Evolutionary conservation across 78 protist genomes (phyloP), one percentile per base, ranked within the genome.

Genomic region (Dictyostelium firmibasis): DNA sequence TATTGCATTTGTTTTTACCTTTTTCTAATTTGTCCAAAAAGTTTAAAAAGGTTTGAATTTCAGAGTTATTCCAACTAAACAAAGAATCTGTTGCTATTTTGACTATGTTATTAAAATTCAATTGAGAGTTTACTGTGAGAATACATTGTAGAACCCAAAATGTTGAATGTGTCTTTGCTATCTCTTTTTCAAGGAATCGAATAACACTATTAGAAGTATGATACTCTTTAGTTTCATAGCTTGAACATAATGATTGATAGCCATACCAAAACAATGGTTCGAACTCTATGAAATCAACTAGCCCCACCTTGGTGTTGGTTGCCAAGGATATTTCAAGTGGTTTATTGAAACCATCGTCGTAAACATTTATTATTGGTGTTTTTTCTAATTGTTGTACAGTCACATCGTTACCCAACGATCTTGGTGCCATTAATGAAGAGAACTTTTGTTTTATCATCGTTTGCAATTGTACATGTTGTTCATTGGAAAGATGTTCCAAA

Each of bases 131-230:
- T 38, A 38, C 33, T 7, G 83, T 76, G 3, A 76, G 29, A n/a
- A 76, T 31, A 41, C 83, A 76, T 76, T 76, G 83, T 23, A 76
- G 83, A n/a, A 76, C 83, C 83, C 83, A 76, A 38, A 76, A 76
- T 36, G 83, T 36, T 76, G 82, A 23, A 76, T 76, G 83, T 18
- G 18, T 4, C 23, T 38, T 38, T 76, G 3, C 25, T 8, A 76
- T 36, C 16, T 76, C 83, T 4, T 41, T 38, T 41, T 76, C 57
- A 16, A 76, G 29, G 29, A 76, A 76, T n/a, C 20, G 2, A 10
- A 76, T 38, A 3, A 76, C 83, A 9, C 27, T 29, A 36, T 16
- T 10, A 5, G 53, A 10, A n/a, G n/a, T 23, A 18, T 76, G 83
- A 76, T 76, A 76, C 6, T 76, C 31, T 8, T 76, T 31, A 8